A percentile compares a stretch with the other conserved stretches of the same genome.
Conservation (phyloP, 768 basidiomycete genomes). For the Daedaleopsis sinensis region DNA sequence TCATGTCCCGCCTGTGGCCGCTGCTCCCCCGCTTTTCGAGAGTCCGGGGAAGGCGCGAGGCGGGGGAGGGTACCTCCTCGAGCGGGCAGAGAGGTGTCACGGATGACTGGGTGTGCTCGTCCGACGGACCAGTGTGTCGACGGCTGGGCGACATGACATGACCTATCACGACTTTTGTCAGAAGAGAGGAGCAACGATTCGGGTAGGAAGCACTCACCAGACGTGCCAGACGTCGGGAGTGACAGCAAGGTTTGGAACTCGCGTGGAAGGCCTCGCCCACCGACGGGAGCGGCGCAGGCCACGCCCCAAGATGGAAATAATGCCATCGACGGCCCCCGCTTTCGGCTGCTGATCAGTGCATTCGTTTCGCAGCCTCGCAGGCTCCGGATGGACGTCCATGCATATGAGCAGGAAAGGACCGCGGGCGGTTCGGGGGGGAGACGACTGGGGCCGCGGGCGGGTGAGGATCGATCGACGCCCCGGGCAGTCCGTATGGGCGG, state of each 20-base stretch:
- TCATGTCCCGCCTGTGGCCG: not conserved
- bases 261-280: slow-evolving; percentile 8
- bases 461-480: slow-evolving; percentile 10
- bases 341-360: no score
- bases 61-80: not conserved
- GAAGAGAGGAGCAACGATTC: slow-evolving; percentile 16
- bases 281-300: slow-evolving; percentile 10
- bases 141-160: slow-evolving; percentile 5
- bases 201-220: slow-evolving; percentile 15
- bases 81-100: not conserved
- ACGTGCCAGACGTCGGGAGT: slow-evolving; percentile 13
- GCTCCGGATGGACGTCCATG: not conserved
- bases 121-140: not conserved
- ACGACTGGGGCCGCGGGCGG: slow-evolving; percentile 5
- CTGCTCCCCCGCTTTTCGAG: not conserved
- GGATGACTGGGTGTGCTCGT: not conserved
- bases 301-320: not conserved
- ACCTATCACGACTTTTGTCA: slow-evolving; percentile 12
- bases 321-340: not conserved
- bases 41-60: not conserved
- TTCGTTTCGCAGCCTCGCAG: no score
- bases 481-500: slow-evolving; percentile 1
- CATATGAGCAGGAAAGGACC: not conserved
- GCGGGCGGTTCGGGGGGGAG: not conserved
- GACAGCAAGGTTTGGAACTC: slow-evolving; percentile 18